These are phyloP conservation scores for Erysimum cheiri DNA, from an alignment of 441 rosid genomes.

Conservation along the genomic window DNA sequence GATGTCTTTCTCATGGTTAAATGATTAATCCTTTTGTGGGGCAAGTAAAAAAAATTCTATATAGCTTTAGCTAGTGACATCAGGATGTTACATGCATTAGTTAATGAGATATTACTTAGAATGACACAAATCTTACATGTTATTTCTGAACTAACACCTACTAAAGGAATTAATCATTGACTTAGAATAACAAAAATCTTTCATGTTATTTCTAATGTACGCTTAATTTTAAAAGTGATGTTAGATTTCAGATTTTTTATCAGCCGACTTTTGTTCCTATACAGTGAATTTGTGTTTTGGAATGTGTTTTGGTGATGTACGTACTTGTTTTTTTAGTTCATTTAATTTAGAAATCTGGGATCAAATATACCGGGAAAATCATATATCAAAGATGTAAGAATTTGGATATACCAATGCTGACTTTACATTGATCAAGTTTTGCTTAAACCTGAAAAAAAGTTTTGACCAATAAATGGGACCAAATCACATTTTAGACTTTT, in stretches of 20 bases:
- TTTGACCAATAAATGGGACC: too few relatives aligned
- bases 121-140: not conserved
- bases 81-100: not conserved
- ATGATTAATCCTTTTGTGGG: not conserved
- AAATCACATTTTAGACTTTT: not conserved
- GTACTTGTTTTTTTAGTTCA: too few relatives aligned
- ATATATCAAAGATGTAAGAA: not conserved
- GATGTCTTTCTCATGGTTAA: not conserved
- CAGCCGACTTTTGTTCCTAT: not conserved
- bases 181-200: not conserved
- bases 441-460: too few relatives aligned
- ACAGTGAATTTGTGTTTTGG: not conserved
- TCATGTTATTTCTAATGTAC: too few relatives aligned
- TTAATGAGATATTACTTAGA: not conserved
- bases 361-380: too few relatives aligned
- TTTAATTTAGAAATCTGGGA: not conserved
- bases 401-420: not conserved
- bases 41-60: not conserved
- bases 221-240: not conserved
- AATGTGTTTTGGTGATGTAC: not conserved
- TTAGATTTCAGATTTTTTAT: not conserved
- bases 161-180: too few relatives aligned
- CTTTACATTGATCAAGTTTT: too few relatives aligned
- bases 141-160: too few relatives aligned
- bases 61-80: not conserved